These are phyloP conservation scores for Fonsecaea monophora DNA, from an alignment of 2,329 filamentous ascomycete species.

Conservation along the genomic window DNA sequence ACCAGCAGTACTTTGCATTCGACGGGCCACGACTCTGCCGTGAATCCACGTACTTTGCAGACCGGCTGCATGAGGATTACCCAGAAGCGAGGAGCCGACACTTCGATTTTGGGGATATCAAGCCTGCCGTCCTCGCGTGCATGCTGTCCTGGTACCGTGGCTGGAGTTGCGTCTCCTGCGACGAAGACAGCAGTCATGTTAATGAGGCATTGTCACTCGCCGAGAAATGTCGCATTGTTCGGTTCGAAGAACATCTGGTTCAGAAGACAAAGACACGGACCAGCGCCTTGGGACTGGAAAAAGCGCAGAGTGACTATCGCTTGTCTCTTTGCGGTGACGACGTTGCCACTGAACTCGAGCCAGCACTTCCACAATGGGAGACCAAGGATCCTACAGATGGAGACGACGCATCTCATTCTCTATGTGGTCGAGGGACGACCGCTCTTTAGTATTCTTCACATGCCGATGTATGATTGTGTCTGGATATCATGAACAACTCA, in stretches of 20 bases:
- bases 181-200: constrained; percentile 3
- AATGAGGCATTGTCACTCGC: not conserved
- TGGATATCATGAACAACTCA: not conserved
- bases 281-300: not conserved
- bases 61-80: constrained; percentile 12
- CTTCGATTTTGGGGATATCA: constrained; percentile 6
- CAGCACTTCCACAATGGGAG: not conserved
- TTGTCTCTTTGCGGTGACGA: not conserved
- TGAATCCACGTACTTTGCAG: constrained; percentile 18
- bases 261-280: not conserved
- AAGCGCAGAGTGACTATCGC: not conserved
- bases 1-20: constrained; percentile 7
- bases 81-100: constrained; percentile 8
- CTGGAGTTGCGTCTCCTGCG: constrained; percentile 14
- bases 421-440: not conserved
- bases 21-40: constrained; percentile 12
- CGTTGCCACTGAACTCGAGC: not conserved
- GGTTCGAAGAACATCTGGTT: constrained; percentile 11
- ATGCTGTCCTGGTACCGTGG: constrained; percentile 22
- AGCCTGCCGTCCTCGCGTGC: constrained; percentile 15
- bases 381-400: not conserved
- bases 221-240: not conserved
- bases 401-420: not conserved
- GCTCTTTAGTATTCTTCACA: not conserved
- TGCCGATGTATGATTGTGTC: not conserved